These are phyloP conservation scores for Kentomonas sorsogonicus DNA, from an alignment of 208 protist genomes.

Conservation along the genomic window DNA sequence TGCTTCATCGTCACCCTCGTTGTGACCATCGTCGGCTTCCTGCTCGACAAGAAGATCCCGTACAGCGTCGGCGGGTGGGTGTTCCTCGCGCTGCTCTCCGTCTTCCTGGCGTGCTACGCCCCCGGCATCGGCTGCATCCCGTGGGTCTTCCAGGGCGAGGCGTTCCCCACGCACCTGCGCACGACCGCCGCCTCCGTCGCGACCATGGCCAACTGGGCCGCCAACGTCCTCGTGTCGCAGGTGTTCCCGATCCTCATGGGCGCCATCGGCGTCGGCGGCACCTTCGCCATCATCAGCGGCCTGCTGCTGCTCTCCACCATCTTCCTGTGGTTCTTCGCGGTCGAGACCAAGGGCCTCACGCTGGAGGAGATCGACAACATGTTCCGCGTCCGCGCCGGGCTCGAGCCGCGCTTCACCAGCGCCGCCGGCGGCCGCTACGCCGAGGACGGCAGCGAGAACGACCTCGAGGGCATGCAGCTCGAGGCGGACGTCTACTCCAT, in stretches of 20 bases:
- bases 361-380: constrained; percentile 85
- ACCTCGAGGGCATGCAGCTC: too few relatives aligned
- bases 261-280: constrained; percentile 73
- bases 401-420: constrained; percentile 31
- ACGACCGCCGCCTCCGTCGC: constrained; percentile 74
- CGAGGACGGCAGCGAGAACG: too few relatives aligned
- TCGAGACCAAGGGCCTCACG: constrained; percentile 84
- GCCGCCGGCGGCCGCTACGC: too few relatives aligned
- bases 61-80: constrained; percentile 61
- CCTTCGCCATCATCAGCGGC: constrained; percentile 67
- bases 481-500: too few relatives aligned
- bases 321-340: constrained; percentile 79
- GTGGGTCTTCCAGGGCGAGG: constrained; percentile 89
- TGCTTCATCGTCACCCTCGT: constrained; percentile 50
- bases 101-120: constrained; percentile 84
- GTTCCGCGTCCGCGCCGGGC: constrained; percentile 52
- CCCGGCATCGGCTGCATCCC: constrained; percentile 87
- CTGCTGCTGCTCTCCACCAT: constrained; percentile 49
- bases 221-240: constrained; percentile 84
- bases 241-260: constrained; percentile 83
- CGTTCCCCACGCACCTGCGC: constrained; percentile 84
- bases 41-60: constrained; percentile 46
- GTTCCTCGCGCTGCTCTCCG: constrained; percentile 63
- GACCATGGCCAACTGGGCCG: constrained; percentile 89
- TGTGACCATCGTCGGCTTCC: constrained; percentile 60